Conservation (phyloP, 345 rosid species). For the Clarkia xantiana region DNA sequence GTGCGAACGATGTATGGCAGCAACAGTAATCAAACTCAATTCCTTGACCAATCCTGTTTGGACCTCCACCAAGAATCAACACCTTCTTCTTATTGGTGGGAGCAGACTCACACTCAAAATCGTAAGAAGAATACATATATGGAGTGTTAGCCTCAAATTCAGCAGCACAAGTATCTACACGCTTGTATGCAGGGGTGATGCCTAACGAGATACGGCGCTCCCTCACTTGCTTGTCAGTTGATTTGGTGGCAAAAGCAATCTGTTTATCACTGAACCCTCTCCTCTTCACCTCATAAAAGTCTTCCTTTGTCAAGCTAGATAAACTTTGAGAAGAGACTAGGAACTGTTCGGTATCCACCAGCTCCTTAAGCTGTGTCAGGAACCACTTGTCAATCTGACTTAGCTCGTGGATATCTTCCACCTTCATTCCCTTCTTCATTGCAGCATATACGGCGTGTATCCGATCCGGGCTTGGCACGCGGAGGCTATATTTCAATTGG, state of each 20-base stretch:
- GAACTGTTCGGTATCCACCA: constrained; percentile 86
- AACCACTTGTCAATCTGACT: constrained; percentile 90
- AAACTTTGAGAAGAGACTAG: constrained; percentile 34
- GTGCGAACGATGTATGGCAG: constrained; percentile 89
- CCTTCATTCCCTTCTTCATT: constrained; percentile 92
- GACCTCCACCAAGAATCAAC: constrained; percentile 96
- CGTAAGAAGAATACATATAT: constrained; percentile 92
- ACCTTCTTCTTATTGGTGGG: constrained; percentile 70
- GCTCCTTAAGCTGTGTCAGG: constrained; percentile 74
- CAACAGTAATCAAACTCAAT: constrained; percentile 98
- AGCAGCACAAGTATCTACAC: constrained; percentile 98
- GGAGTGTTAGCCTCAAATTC: constrained; percentile 97
- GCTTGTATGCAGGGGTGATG: constrained; percentile 70
- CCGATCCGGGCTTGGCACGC: constrained; percentile 84
- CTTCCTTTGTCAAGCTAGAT: constrained; percentile 63
- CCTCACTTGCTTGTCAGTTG: constrained; percentile 76
- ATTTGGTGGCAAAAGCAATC: constrained; percentile 80
- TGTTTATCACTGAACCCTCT: constrained; percentile 92
- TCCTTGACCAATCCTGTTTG: constrained; percentile 94
- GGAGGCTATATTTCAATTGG: constrained; percentile 64
- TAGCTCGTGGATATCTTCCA: constrained; percentile 66
- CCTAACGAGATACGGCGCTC: constrained; percentile 48
- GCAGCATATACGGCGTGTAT: constrained; percentile 81
- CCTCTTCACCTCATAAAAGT: constrained; percentile 62
- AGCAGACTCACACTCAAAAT: constrained; percentile 84